Conservation (phyloP, 139 green algal genomes). For the Astrephomene gubernaculifera region DNA sequence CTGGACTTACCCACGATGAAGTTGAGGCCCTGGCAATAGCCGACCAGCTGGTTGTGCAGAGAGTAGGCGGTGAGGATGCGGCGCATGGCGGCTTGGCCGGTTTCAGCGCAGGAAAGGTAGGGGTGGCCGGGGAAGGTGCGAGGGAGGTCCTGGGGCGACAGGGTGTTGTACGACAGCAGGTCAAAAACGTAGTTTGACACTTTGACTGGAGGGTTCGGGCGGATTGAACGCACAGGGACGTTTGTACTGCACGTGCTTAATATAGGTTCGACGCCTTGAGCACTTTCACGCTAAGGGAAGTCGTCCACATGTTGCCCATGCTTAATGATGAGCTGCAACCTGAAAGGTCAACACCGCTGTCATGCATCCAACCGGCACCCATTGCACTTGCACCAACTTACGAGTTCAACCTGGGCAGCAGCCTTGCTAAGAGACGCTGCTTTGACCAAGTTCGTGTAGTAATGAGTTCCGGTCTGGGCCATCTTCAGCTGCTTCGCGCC, state of each 20-base stretch:
- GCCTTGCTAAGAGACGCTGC: constrained; percentile 44
- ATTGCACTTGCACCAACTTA: too few species aligned
- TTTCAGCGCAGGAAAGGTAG: constrained; percentile 64
- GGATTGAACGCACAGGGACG: too few species aligned
- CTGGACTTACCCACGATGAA: constrained; percentile 28
- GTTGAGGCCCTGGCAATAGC: constrained; percentile 55
- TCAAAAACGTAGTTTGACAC: too few species aligned
- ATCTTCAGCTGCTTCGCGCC: constrained; percentile 56
- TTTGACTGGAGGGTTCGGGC: too few species aligned
- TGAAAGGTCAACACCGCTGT: neutral
- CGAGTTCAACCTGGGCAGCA: constrained; percentile 79
- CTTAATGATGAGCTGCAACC: too few species aligned
- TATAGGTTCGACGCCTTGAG: too few species aligned
- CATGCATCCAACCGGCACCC: neutral
- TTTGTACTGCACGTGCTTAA: too few species aligned
- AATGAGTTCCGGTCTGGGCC: constrained; percentile 33
- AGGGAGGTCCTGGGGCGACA: constrained; percentile 83
- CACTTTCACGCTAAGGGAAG: too few species aligned
- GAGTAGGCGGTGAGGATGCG: constrained; percentile 80
- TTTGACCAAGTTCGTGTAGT: constrained; percentile 63
- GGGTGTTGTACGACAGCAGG: too few species aligned
- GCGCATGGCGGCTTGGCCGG: constrained; percentile 73
- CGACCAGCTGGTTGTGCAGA: constrained; percentile 63
- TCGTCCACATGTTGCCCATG: too few species aligned
- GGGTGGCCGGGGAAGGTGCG: constrained; percentile 81